Evolutionary conservation across 2,329 filamentous ascomycete species (phyloP).

Genomic region (Clarireedia paspali): DNA sequence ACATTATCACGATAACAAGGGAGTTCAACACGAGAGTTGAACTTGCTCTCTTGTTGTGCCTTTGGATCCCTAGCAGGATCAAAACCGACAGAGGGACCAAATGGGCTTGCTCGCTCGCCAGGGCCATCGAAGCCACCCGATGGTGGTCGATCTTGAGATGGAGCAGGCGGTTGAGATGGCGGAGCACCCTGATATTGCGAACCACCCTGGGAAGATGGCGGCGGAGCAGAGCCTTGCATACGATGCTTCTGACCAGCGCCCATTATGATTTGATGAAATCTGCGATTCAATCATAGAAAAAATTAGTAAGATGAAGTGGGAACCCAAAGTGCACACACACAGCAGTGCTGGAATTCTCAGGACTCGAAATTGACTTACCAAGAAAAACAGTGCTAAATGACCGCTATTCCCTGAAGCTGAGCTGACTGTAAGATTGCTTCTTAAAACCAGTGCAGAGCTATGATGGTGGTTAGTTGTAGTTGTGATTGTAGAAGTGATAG

Average conservation of each 20-base stretch:
- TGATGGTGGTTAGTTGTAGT: too few relatives aligned
- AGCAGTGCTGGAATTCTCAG: too few relatives aligned
- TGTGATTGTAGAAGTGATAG: too few relatives aligned
- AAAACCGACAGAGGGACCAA: constrained; percentile 30
- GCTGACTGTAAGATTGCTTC: too few relatives aligned
- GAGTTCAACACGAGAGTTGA: constrained; percentile 45
- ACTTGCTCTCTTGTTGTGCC: constrained; percentile 23
- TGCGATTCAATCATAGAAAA: not conserved
- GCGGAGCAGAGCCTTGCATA: not conserved
- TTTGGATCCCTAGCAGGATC: constrained; percentile 34
- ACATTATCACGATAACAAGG: constrained; percentile 4
- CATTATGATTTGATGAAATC: not conserved
- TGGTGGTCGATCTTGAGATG: not conserved
- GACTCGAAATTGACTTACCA: too few relatives aligned
- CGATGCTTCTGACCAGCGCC: constrained; percentile 1
- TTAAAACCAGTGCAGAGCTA: too few relatives aligned
- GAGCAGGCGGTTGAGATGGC: not conserved
- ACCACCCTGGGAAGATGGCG: not conserved
- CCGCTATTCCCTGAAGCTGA: too few relatives aligned
- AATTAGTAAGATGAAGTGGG: not conserved
- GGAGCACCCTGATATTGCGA: not conserved
- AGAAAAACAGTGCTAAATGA: too few relatives aligned
- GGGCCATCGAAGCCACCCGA: constrained; percentile 1
- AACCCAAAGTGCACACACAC: too few relatives aligned
- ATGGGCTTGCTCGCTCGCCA: constrained; percentile 11